Conservation (phyloP, 768 basidiomycete species). For the Cyclocybe aegerita region DNA sequence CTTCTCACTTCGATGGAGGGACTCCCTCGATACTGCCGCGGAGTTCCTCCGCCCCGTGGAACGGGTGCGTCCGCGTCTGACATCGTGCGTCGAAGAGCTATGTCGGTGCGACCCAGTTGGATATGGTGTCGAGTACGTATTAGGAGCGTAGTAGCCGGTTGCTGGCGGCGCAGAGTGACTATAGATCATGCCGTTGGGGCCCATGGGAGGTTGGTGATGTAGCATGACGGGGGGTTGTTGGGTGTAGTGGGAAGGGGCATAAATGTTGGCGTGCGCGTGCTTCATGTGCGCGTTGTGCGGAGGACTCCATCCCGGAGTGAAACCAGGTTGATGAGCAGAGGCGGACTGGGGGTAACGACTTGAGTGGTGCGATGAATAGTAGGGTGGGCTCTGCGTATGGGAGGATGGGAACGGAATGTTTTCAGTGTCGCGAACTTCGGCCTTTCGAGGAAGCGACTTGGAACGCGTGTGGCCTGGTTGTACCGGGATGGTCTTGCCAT, state of each 20-base stretch:
- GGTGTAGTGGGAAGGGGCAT: slow-evolving; percentile 53
- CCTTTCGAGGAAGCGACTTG: slow-evolving; percentile 43
- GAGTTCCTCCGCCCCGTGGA: slow-evolving; percentile 19
- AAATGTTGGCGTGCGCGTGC: slow-evolving; percentile 55
- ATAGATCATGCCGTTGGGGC: slow-evolving; percentile 63
- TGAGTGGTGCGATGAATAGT: slow-evolving; percentile 16
- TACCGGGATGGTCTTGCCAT: slow-evolving; percentile 31
- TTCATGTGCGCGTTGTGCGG: slow-evolving; percentile 24
- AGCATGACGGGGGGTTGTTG: slow-evolving; percentile 56
- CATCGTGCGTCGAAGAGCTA: slow-evolving; percentile 36
- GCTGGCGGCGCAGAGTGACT: slow-evolving; percentile 64
- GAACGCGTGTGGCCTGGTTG: slow-evolving; percentile 40
- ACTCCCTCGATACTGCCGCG: slow-evolving; percentile 35
- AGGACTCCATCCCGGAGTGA: slow-evolving; percentile 26
- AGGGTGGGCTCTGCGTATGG: slow-evolving; percentile 23
- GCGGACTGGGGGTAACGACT: slow-evolving; percentile 7
- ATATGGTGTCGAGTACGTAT: slow-evolving; percentile 39
- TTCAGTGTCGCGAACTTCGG: slow-evolving; percentile 26
- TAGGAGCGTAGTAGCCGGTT: slow-evolving; percentile 38
- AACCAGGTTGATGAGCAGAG: slow-evolving; percentile 25
- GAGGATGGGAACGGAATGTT: slow-evolving; percentile 24
- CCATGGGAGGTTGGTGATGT: slow-evolving; percentile 51
- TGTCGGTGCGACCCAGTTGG: slow-evolving; percentile 37
- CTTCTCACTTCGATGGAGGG: slow-evolving; percentile 43
- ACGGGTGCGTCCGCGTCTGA: slow-evolving; percentile 23